phyloP scores from a whole-genome alignment of 2,329 filamentous ascomycete genomes.

The Calonectria ilicicola region DNA sequence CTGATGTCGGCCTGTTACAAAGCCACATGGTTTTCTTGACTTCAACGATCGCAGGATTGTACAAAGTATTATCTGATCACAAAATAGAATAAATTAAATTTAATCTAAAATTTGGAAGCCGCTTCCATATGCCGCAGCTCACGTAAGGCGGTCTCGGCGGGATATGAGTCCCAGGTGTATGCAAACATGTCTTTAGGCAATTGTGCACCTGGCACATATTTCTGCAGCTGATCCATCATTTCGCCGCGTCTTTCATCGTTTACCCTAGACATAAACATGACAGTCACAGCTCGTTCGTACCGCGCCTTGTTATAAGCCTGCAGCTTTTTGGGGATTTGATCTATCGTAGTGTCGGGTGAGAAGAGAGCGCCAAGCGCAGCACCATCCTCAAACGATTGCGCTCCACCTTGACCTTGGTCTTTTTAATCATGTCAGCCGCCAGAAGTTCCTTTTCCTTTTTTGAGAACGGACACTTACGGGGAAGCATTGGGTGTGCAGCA shows the following conservation, averaged over 20 bases:
- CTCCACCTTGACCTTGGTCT: constrained; percentile 29
- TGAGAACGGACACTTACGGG: neutral
- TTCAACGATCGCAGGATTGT: too few relatives aligned
- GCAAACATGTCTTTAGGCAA: neutral
- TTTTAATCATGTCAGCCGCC: neutral
- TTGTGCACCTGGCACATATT: neutral
- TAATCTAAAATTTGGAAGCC: neutral
- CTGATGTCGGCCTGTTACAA: too few relatives aligned
- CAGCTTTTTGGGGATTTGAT: neutral
- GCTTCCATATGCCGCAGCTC: neutral
- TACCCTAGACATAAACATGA: constrained; percentile 4
- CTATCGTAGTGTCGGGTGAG: neutral
- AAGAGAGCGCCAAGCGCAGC: constrained; percentile 21
- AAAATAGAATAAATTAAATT: neutral
- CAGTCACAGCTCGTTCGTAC: neutral
- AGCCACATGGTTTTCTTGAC: too few relatives aligned
- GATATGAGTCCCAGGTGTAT: constrained; percentile 2
- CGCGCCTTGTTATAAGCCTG: constrained; percentile 21
- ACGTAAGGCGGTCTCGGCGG: neutral
- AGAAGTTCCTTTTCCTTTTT: neutral
- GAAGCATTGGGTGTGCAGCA: constrained; percentile 29
- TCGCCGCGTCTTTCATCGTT: constrained; percentile 7
- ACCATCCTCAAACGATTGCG: constrained; percentile 22
- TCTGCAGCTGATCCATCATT: constrained; percentile 6
- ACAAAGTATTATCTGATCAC: neutral